Percentiles rank a stretch among this genome's conserved stretches.
These are phyloP conservation scores for Galerina sulciceps DNA, from an alignment of 768 basidiomycete species.

Conservation along the genomic window DNA sequence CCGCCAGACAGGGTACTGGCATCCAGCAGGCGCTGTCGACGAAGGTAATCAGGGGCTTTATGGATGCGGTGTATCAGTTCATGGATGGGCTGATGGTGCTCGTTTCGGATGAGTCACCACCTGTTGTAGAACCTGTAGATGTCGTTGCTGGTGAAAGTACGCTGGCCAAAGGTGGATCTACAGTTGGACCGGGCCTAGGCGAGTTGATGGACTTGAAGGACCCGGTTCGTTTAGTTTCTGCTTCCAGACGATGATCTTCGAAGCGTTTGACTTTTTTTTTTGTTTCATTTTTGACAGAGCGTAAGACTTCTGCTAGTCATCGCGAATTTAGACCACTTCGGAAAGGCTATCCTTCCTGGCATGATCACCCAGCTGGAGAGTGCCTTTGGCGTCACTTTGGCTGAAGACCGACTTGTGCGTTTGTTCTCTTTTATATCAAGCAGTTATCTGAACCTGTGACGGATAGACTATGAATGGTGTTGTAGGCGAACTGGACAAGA, in stretches of 20 bases:
- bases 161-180: conserved; percentile 27
- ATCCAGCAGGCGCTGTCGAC: conserved; percentile 61
- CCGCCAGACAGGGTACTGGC: conserved; percentile 6
- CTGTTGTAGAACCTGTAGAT: conserved; percentile 28
- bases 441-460: neutral
- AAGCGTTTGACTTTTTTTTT: neutral
- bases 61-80: conserved; percentile 84
- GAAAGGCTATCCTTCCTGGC: conserved; percentile 66
- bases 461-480: conserved; percentile 71
- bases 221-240: conserved; percentile 45
- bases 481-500: conserved; percentile 82
- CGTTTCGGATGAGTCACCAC: conserved; percentile 70
- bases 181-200: conserved; percentile 46
- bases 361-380: conserved; percentile 82
- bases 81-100: conserved; percentile 84
- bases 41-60: conserved; percentile 83
- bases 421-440: conserved; percentile 1
- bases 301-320: conserved; percentile 85
- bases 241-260: neutral
- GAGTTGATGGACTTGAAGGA: conserved; percentile 67
- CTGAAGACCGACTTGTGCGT: conserved; percentile 69
- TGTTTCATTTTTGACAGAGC: conserved; percentile 52
- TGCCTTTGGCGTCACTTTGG: conserved; percentile 69
- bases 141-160: conserved; percentile 25
- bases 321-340: conserved; percentile 83